phyloP scores from a whole-genome alignment of 345 rosid species.

The Hevea brasiliensis region DNA sequence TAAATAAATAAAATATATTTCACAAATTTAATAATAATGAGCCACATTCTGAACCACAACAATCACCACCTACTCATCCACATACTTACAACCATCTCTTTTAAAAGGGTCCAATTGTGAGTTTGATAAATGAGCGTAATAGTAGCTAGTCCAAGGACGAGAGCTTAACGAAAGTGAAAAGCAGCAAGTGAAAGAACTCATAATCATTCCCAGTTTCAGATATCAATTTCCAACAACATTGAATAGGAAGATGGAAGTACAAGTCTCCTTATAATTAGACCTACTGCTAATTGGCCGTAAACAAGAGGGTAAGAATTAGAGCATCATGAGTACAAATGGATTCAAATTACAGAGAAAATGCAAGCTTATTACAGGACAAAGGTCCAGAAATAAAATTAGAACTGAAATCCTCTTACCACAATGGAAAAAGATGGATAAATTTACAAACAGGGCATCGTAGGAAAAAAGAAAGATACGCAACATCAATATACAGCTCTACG shows the following conservation, averaged over 20 bases:
- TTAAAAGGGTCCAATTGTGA: too few relatives aligned
- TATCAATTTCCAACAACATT: background rate
- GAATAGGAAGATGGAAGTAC: background rate
- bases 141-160: too few relatives aligned
- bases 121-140: too few relatives aligned
- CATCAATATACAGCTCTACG: conserved; percentile 46
- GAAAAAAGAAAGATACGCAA: conserved; percentile 9
- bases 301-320: conserved; percentile 3
- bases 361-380: conserved; percentile 35
- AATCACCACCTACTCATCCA: too few relatives aligned
- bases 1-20: too few relatives aligned
- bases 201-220: background rate
- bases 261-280: conserved; percentile 1
- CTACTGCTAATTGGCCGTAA: background rate
- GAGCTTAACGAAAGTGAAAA: too few relatives aligned
- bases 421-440: conserved; percentile 17
- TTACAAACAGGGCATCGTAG: conserved; percentile 27
- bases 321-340: conserved; percentile 17
- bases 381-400: conserved; percentile 21
- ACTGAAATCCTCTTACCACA: conserved; percentile 24
- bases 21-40: too few relatives aligned
- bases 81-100: too few relatives aligned
- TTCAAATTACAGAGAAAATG: conserved; percentile 29
- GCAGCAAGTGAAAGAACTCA: too few relatives aligned
- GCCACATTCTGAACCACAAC: too few relatives aligned